A percentile compares a stretch with the other conserved stretches of the same genome.
These are phyloP conservation scores for Globisporangium ultimum DNA, from an alignment of 352 stramenopile genomes.

Conservation along the genomic window DNA sequence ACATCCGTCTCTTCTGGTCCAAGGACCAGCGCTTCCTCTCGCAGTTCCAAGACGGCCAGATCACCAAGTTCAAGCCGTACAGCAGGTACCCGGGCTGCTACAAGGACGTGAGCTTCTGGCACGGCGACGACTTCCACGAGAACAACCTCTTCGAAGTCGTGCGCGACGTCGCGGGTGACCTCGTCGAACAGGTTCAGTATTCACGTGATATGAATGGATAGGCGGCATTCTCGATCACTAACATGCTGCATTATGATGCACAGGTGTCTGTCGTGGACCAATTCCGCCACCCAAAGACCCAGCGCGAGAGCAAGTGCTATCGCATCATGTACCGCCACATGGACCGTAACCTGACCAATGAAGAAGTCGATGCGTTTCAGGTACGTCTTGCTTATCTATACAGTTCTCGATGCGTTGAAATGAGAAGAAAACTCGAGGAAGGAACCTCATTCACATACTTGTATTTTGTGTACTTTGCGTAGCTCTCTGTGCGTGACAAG, in stretches of 20 bases:
- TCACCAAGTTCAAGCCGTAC: conserved; percentile 97
- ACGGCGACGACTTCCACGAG: conserved; percentile 85
- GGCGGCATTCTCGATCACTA: not conserved
- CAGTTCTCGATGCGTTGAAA: not conserved
- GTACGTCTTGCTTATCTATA: conserved; percentile 20
- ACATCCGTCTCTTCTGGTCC: conserved; percentile 99
- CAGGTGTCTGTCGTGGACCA: conserved; percentile 89
- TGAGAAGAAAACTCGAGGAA: not conserved
- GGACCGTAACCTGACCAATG: conserved; percentile 98
- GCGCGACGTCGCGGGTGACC: conserved; percentile 93
- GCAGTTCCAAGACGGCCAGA: conserved; percentile 90
- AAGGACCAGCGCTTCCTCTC: conserved; percentile 93
- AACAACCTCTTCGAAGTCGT: conserved; percentile 99
- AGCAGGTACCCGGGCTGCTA: conserved; percentile 98
- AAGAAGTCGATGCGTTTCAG: conserved; percentile 98
- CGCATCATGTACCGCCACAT: conserved; percentile 98
- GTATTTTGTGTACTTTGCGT: not conserved
- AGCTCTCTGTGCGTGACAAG: conserved; percentile 72
- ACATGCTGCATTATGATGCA: conserved; percentile 9
- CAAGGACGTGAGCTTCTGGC: conserved; percentile 99
- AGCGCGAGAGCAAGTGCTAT: conserved; percentile 95
- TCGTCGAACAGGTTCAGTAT: conserved; percentile 91
- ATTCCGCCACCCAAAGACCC: conserved; percentile 97
- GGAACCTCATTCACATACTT: too few species aligned
- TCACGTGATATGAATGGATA: not conserved